Evolutionary conservation across 352 stramenopile species (phyloP).

Genomic region (Phytophthora parvispora): DNA sequence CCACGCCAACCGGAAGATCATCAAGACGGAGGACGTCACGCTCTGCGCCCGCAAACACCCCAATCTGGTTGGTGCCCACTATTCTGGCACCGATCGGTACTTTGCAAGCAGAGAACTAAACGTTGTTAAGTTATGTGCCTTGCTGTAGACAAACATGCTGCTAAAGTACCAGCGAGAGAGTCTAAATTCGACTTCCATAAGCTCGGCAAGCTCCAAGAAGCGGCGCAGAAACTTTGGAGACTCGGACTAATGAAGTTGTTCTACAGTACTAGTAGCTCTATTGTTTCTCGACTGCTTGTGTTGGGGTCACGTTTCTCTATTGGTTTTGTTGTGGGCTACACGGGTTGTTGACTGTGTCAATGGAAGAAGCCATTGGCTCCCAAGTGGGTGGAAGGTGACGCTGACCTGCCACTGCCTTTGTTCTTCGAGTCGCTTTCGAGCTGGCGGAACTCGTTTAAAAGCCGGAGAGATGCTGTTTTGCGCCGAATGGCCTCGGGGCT

Average conservation of each 20-base stretch:
- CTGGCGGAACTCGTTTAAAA: conserved; percentile 74
- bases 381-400: not conserved
- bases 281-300: not conserved
- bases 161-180: conserved; percentile 74
- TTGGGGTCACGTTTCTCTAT: not conserved
- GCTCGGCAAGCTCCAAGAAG: conserved; percentile 32
- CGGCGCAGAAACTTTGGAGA: conserved; percentile 36
- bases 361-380: conserved; percentile 20
- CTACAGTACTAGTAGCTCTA: no score
- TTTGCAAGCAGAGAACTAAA: not conserved
- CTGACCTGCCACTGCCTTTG: conserved; percentile 38
- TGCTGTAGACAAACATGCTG: conserved; percentile 52
- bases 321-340: not conserved
- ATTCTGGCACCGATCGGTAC: no score
- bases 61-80: conserved; percentile 63
- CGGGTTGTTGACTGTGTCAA: conserved; percentile 9
- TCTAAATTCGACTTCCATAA: conserved; percentile 17
- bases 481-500: conserved; percentile 66
- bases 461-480: conserved; percentile 73
- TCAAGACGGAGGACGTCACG: conserved; percentile 79
- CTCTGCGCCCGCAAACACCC: conserved; percentile 76
- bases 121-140: not conserved
- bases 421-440: conserved; percentile 60
- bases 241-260: conserved; percentile 27
- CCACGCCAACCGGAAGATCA: conserved; percentile 77